Base-by-base conservation (phyloP, 164 flowering plant species). In the Dillenia turbinata region DNA sequence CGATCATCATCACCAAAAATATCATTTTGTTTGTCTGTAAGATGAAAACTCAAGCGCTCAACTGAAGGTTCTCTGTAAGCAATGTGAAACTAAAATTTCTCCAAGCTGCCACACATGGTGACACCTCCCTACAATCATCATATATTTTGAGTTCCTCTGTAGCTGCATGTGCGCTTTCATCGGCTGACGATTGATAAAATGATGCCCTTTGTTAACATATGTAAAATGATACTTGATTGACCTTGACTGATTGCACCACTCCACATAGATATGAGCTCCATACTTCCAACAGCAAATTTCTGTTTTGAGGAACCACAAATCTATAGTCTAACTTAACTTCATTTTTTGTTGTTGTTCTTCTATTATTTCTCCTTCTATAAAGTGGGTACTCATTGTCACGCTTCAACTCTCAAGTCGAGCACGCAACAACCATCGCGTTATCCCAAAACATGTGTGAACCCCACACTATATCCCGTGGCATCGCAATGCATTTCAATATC, bases 31-130 rank as follows among this genome's bases (percentile, higher is more conserved):
- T 66, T 48, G 12, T 44, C 15, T 10, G 51, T 45, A 4, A 71
- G 54, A 17, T 66, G 74, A 24, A 56, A 71, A 8, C 1, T 15
- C 16, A 68, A 24, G 5, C 55, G 44, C 12, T 54, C 56, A 10
- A 68, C 71, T 3, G 59, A 10, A 24, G 61, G 66, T 8, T 48
- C 14, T 22, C 17, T n/a, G 22, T n/a, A 49, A 2, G 61, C 50
- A 22, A 60, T 52, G 1, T 52, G 59, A 59, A 51, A 66, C 44
- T 26, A 47, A 68, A 55, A 24, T 47, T 61, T 5, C 59, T 24
- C 61, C 47, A 61, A 12, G 22, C n/a, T 24, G 66, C 66, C 45
- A 56, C 61, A 43, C 22, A 61, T 11, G 71, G 16, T 47, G 66
- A 61, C 12, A 47, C 22, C 12, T 56, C 46, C 9, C 49, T 3